Conservation (phyloP, 2,329 filamentous ascomycete species). For the Plenodomus biglobosus region DNA sequence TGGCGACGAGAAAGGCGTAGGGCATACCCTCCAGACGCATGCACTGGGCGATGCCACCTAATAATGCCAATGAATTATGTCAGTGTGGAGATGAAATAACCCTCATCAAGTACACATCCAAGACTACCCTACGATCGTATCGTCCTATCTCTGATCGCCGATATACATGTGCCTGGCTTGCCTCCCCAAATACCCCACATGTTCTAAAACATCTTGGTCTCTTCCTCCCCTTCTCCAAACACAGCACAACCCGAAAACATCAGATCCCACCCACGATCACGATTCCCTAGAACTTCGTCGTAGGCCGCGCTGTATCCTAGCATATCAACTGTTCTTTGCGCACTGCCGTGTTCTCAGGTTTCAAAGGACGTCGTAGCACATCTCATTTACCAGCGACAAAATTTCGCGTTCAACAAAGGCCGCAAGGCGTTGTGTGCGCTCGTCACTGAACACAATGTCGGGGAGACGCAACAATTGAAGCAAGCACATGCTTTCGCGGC, state of each 20-base stretch:
- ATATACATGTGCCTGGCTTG: not conserved
- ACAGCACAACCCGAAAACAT: not conserved
- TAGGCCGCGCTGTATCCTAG: not conserved
- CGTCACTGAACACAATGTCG: not conserved
- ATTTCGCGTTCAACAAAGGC: not conserved
- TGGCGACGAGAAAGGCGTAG: conserved; percentile 21
- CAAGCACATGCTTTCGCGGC: too few relatives aligned
- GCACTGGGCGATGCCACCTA: conserved; percentile 21
- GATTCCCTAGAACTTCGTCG: not conserved
- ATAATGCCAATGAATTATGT: not conserved
- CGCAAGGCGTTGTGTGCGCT: not conserved
- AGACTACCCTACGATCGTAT: not conserved
- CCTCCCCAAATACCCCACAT: not conserved
- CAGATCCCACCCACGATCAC: not conserved
- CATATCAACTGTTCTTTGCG: too few relatives aligned
- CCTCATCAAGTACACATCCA: not conserved
- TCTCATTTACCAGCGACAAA: not conserved
- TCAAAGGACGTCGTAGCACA: not conserved
- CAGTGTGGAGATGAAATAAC: not conserved
- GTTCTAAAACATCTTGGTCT: not conserved
- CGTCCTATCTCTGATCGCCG: not conserved
- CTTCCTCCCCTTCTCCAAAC: not conserved
- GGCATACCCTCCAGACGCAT: conserved; percentile 20
- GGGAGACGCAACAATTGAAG: too few relatives aligned
- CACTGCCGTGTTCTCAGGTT: not conserved